These are phyloP conservation scores for Globisporangium cylindrosporum DNA, from an alignment of 352 stramenopile species.

Conservation along the genomic window DNA sequence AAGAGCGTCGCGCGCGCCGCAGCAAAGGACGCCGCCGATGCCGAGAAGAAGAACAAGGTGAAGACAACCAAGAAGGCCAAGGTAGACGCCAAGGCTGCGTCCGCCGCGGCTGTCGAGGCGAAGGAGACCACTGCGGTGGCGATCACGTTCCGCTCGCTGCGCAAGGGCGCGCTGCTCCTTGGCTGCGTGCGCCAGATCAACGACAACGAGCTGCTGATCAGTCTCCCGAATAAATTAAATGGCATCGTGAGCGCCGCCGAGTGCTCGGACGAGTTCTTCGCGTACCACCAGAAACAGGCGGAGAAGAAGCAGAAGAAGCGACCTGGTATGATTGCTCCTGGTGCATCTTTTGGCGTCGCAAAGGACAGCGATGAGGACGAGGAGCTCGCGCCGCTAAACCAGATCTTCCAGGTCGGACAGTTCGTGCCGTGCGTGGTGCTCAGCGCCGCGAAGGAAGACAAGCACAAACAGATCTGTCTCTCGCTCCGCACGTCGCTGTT, in stretches of 20 bases:
- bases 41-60: conserved; percentile 27
- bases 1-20: conserved; percentile 38
- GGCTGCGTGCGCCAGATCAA: conserved; percentile 89
- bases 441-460: conserved; percentile 61
- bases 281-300: conserved; percentile 22
- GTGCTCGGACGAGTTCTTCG: conserved; percentile 78
- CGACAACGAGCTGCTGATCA: conserved; percentile 82
- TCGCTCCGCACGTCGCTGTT: conserved; percentile 85
- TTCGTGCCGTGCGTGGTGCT: conserved; percentile 87
- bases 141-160: conserved; percentile 72
- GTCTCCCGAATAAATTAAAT: conserved; percentile 92
- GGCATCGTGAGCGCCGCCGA: conserved; percentile 84
- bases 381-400: conserved; percentile 42
- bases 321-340: conserved; percentile 2
- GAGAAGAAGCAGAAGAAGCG: conserved; percentile 25
- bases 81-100: conserved; percentile 13
- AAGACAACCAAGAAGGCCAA: conserved; percentile 26
- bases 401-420: conserved; percentile 74
- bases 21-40: conserved; percentile 12
- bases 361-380: conserved; percentile 22
- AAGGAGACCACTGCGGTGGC: conserved; percentile 32
- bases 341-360: conserved; percentile 1
- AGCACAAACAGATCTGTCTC: conserved; percentile 88
- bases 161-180: conserved; percentile 75
- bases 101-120: conserved; percentile 16